Evolutionary conservation across 352 stramenopile genomes (phyloP), one percentile per base, ranked within the genome.

Genomic region (Phytopythium vexans): DNA sequence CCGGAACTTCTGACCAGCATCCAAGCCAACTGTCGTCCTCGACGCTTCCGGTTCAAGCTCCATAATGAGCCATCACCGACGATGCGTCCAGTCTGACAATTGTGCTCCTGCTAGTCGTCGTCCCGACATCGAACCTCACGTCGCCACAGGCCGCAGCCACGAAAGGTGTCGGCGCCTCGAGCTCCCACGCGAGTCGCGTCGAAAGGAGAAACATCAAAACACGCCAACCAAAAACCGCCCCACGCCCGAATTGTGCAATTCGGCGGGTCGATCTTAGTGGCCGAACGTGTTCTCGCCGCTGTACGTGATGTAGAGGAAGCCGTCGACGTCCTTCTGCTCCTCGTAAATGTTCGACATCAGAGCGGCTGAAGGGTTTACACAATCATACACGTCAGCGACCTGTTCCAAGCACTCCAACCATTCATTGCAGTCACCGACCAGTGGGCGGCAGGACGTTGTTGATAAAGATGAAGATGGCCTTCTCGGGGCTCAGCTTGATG

Each of bases 231-330:
- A 70, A 71, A 72, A 72, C 64, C 64, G 70, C 48, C 37, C 50
- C n/a, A 7, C 56, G 34, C 37, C 16, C 49, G 12, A 58, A 27
- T 27, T 27, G 21, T 27, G 49, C 33, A 38, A 40, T 31, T 58
- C 48, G 48, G 46, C 44, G 59, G 34, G 45, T 46, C 16, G 41
- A 49, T 53, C 40, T 50, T 86, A 83, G 63, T 89, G 71, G 50
- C 97, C 97, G 78, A 99, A 99, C 42, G 97, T 99, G 66, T 98
- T 99, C 78, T 99, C 97, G 60, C 96, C 97, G 67, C 90, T 98
- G 84, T 99, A 99, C 62, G 97, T 98, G 74, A 99, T 98, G 80
- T 99, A 99, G 53, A 99, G 86, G 64, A 99, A 99, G 33, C 97
- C 97, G 45, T 97, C 92, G 60, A 97, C 93, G 70, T 99, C 97